A percentile compares a stretch with the other conserved stretches of the same genome.
Conservation (phyloP, 225 moss, liverwort and hornwort genomes). For the Neckera pumila region DNA sequence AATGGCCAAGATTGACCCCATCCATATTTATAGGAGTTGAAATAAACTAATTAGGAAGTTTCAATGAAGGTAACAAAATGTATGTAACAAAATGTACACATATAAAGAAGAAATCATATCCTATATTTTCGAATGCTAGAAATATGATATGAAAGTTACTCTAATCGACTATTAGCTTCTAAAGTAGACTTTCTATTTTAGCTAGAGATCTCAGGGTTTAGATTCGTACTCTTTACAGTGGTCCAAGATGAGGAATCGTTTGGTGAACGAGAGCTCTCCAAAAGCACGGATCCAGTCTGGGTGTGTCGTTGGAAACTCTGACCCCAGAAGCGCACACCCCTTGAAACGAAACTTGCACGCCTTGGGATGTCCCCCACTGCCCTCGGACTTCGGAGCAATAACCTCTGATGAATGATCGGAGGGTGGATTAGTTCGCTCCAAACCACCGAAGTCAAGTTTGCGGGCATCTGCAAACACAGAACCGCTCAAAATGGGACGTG, state of each 20-base stretch:
- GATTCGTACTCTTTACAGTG: slow-evolving; percentile 1
- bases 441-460: background rate
- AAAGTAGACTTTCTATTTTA: background rate
- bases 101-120: background rate
- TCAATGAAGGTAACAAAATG: background rate
- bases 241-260: slow-evolving; percentile 23
- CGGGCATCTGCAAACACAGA: background rate
- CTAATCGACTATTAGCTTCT: background rate
- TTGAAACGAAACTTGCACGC: background rate
- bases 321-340: background rate
- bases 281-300: background rate
- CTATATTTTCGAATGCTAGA: background rate
- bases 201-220: background rate
- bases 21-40: background rate
- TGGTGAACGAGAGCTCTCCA: slow-evolving; percentile 12
- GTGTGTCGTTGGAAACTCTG: background rate
- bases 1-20: background rate
- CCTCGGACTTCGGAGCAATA: background rate
- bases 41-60: background rate
- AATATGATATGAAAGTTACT: background rate
- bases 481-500: background rate
- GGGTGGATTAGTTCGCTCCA: background rate
- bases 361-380: background rate
- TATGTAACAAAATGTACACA: background rate
- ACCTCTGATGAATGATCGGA: background rate